phyloP scores from a whole-genome alignment of 805 yeast species.

The Zygosaccharomyces gambellarensis region DNA sequence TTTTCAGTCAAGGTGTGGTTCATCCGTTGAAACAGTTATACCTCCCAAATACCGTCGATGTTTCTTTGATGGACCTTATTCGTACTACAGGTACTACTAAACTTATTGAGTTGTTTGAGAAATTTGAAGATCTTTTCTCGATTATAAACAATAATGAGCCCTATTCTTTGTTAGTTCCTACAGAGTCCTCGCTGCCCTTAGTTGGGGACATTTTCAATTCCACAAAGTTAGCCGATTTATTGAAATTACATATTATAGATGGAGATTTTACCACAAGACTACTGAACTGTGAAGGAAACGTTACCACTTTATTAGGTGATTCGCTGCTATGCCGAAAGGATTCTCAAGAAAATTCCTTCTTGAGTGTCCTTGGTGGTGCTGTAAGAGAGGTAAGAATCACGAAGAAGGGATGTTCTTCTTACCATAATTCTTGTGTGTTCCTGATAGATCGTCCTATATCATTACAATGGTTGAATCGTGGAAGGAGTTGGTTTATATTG shows the following conservation, averaged over 20 bases:
- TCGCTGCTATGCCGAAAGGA: conserved; percentile 43
- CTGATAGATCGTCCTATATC: conserved; percentile 64
- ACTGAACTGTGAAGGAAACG: conserved; percentile 43
- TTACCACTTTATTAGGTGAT: conserved; percentile 42
- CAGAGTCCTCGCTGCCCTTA: conserved; percentile 48
- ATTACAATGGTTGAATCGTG: conserved; percentile 54
- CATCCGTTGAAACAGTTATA: conserved; percentile 58
- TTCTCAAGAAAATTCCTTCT: conserved; percentile 36
- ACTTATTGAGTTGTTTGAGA: conserved; percentile 44
- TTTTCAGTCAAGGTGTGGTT: conserved; percentile 80
- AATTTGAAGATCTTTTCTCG: conserved; percentile 40
- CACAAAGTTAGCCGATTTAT: conserved; percentile 46
- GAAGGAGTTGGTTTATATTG: conserved; percentile 51
- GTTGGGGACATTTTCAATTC: conserved; percentile 46
- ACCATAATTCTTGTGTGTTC: conserved; percentile 48
- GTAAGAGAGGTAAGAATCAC: conserved; percentile 56
- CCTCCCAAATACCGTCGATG: conserved; percentile 52
- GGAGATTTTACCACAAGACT: conserved; percentile 46
- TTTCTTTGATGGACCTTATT: conserved; percentile 54
- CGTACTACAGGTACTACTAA: conserved; percentile 45
- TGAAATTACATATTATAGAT: conserved; percentile 67
- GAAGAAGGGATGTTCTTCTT: conserved; percentile 56
- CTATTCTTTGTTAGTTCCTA: conserved; percentile 71
- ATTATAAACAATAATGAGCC: conserved; percentile 39
- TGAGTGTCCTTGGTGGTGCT: conserved; percentile 44